Conservation (phyloP, 2,329 filamentous ascomycete genomes). For the Sclerotinia glacialis region DNA sequence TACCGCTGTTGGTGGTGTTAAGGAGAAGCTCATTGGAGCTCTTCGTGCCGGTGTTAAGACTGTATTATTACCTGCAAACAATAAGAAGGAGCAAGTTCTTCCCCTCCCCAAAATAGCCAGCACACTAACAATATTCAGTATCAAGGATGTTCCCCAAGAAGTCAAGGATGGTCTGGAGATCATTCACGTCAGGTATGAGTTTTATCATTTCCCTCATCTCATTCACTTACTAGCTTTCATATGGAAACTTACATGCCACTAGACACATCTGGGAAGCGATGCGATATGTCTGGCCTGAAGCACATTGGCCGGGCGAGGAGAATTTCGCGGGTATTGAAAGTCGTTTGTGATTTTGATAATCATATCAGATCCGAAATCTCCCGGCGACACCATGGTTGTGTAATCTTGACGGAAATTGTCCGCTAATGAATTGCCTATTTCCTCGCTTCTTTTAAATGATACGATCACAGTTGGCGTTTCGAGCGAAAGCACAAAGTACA, state of each 20-base stretch:
- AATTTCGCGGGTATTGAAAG: constrained; percentile 71
- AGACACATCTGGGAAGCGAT: constrained; percentile 95
- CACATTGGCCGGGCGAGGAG: constrained; percentile 74
- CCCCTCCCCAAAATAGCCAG: background rate
- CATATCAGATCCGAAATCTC: constrained; percentile 23
- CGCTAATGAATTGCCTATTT: constrained; percentile 6
- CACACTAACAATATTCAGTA: constrained; percentile 40
- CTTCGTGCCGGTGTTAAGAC: constrained; percentile 91
- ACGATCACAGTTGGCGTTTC: constrained; percentile 12
- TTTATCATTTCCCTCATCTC: background rate
- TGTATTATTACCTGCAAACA: constrained; percentile 81
- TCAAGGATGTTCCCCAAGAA: constrained; percentile 84
- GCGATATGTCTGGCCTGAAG: constrained; percentile 86
- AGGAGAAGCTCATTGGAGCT: constrained; percentile 96
- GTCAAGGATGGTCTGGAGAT: constrained; percentile 86
- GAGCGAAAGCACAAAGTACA: constrained; percentile 6
- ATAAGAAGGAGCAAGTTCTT: constrained; percentile 68
- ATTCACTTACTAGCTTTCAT: constrained; percentile 12
- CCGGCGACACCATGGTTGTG: constrained; percentile 10
- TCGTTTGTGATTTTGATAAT: constrained; percentile 56
- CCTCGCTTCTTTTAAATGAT: constrained; percentile 7
- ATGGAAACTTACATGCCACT: constrained; percentile 18
- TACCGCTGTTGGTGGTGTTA: constrained; percentile 93
- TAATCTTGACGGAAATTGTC: constrained; percentile 6
- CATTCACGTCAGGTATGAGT: constrained; percentile 75